Conservation (phyloP, 148 eudicot genomes). For the Fallopia convolvulus region DNA sequence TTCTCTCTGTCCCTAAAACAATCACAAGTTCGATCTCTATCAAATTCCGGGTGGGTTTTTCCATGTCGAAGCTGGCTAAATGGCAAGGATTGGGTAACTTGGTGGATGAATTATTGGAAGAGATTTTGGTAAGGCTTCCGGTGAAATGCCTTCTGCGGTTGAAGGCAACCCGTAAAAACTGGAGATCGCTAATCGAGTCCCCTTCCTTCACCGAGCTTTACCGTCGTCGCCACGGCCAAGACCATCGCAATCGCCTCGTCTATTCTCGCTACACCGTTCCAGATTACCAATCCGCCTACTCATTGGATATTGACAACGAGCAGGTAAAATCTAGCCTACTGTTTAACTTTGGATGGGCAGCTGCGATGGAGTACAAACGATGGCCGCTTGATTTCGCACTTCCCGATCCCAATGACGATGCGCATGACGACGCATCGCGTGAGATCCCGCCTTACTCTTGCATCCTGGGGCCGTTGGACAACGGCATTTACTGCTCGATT, state of each 20-base stretch:
- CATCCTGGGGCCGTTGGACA: not conserved
- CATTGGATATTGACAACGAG: no score
- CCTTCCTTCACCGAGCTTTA: not conserved
- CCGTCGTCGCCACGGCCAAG: not conserved
- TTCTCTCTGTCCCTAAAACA: no score
- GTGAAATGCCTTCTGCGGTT: not conserved
- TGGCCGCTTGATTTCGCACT: no score
- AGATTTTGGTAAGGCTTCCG: not conserved
- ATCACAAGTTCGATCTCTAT: no score
- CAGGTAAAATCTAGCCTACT: no score
- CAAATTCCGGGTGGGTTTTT: no score
- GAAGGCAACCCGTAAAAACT: not conserved
- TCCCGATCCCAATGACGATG: not conserved
- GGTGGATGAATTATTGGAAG: not conserved
- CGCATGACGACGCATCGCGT: not conserved
- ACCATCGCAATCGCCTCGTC: not conserved
- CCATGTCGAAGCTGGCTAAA: not conserved
- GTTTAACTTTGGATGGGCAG: no score
- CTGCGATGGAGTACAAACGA: no score
- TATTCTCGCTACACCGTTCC: not conserved
- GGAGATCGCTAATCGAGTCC: not conserved
- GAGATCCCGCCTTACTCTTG: not conserved
- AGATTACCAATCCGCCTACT: no score
- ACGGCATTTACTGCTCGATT: not conserved
- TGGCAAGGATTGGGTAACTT: not conserved